These are phyloP conservation scores for Ganoderma meredithae DNA, from an alignment of 1,284 basidiomycete genomes.

Conservation along the genomic window DNA sequence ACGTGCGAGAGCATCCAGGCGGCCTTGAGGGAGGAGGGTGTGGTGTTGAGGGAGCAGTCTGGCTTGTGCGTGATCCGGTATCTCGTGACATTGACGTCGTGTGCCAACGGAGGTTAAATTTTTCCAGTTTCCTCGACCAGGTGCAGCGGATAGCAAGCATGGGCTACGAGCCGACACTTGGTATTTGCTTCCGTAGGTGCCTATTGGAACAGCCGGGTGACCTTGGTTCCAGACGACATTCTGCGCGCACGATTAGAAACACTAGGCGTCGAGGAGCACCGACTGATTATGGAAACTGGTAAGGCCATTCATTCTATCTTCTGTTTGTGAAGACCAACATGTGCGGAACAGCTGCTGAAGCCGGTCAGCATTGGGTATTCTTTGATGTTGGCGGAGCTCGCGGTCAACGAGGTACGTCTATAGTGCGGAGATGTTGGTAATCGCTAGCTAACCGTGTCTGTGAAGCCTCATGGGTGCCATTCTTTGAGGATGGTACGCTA, in stretches of 20 bases:
- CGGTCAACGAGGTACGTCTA: slow-evolving; percentile 55
- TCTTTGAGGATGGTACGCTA: slow-evolving; percentile 65
- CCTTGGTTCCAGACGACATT: slow-evolving; percentile 55
- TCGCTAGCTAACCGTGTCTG: background rate
- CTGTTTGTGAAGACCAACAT: background rate
- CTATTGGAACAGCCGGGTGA: slow-evolving; percentile 18
- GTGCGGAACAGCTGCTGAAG: slow-evolving; percentile 40
- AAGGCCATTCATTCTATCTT: background rate
- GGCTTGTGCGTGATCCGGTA: slow-evolving; percentile 58
- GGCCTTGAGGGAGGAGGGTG: slow-evolving; percentile 49
- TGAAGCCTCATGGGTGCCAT: slow-evolving; percentile 68
- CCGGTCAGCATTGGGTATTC: slow-evolving; percentile 59
- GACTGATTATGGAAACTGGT: slow-evolving; percentile 57
- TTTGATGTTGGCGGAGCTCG: slow-evolving; percentile 67
- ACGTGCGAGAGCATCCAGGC: slow-evolving; percentile 50
- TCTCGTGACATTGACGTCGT: background rate
- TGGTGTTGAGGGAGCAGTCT: slow-evolving; percentile 60
- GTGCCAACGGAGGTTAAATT: background rate
- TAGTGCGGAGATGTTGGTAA: background rate
- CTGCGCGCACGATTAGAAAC: slow-evolving; percentile 67
- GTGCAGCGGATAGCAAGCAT: slow-evolving; percentile 55
- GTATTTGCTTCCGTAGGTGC: slow-evolving; percentile 39
- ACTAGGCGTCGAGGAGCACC: slow-evolving; percentile 66
- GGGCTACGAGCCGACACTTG: slow-evolving; percentile 58
- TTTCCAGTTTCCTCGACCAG: slow-evolving; percentile 61